These are phyloP conservation scores for Furcasterigmium furcatum DNA, from an alignment of 2,329 filamentous ascomycete species.

Conservation along the genomic window DNA sequence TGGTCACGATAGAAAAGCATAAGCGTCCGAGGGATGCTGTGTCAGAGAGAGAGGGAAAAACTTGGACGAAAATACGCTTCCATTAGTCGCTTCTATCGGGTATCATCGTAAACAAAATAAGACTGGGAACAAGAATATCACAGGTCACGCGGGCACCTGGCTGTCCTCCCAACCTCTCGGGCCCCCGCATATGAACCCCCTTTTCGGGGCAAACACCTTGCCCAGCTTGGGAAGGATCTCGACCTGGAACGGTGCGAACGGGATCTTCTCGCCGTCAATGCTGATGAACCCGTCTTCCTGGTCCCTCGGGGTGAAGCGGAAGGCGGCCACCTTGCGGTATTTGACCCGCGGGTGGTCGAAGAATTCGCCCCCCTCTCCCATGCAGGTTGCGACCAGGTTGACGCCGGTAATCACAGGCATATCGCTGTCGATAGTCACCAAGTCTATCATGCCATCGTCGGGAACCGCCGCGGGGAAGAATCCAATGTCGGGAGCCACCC, in stretches of 20 bases:
- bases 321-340: conserved; percentile 85
- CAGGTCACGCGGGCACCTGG: too few relatives aligned
- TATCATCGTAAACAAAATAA: not conserved
- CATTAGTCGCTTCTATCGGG: too few relatives aligned
- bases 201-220: conserved; percentile 76
- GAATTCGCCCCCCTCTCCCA: conserved; percentile 61
- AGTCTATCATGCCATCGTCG: conserved; percentile 81
- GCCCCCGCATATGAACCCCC: conserved; percentile 65
- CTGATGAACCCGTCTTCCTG: conserved; percentile 80
- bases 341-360: conserved; percentile 76
- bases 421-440: conserved; percentile 77
- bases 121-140: not conserved
- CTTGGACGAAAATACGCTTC: too few relatives aligned
- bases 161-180: conserved; percentile 51
- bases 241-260: conserved; percentile 86
- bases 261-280: conserved; percentile 85
- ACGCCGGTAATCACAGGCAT: conserved; percentile 65
- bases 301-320: conserved; percentile 75
- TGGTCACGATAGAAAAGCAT: too few relatives aligned
- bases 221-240: conserved; percentile 83
- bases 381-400: conserved; percentile 54
- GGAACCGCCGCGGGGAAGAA: conserved; percentile 85
- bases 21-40: too few relatives aligned
- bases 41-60: too few relatives aligned
- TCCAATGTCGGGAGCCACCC: conserved; percentile 81